These are phyloP conservation scores for Hygrophoropsis aurantiaca DNA, from an alignment of 768 basidiomycete genomes.

Conservation along the genomic window DNA sequence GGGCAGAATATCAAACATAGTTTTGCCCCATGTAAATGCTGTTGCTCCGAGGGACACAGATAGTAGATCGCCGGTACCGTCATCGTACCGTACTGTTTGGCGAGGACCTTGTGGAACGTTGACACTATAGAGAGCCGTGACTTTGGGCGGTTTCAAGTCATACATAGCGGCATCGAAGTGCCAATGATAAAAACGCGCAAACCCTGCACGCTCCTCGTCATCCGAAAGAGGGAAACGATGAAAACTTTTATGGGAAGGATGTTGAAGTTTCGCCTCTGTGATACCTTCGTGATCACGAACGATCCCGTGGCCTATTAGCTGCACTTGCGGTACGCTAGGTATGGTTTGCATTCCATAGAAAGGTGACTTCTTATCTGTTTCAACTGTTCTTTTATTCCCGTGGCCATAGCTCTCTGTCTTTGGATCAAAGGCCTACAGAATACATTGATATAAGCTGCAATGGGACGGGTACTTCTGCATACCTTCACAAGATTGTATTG, in stretches of 20 bases:
- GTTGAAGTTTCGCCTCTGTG: constrained; percentile 40
- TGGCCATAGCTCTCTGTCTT: constrained; percentile 35
- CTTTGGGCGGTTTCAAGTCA: constrained; percentile 36
- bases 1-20: constrained; percentile 56
- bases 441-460: constrained; percentile 4
- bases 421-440: constrained; percentile 36
- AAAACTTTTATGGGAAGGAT: constrained; percentile 48
- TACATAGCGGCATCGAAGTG: constrained; percentile 47
- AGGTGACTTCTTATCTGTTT: constrained; percentile 36
- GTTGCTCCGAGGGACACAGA: constrained; percentile 51
- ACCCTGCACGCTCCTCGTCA: constrained; percentile 40
- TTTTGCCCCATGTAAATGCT: constrained; percentile 48
- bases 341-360: constrained; percentile 49
- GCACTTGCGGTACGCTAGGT: constrained; percentile 45
- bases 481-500: neutral
- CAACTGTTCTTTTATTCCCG: constrained; percentile 43
- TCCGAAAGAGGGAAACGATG: constrained; percentile 39
- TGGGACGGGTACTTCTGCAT: neutral
- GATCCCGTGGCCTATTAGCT: constrained; percentile 48
- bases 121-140: constrained; percentile 46
- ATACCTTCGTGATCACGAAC: constrained; percentile 41
- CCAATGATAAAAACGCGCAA: constrained; percentile 47
- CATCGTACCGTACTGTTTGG: constrained; percentile 41
- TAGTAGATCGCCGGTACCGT: constrained; percentile 48
- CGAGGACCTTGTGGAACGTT: constrained; percentile 36